Evolutionary conservation across 371 early-diverging fungal genomes (phyloP).

Genomic region (Mortierella sp.): DNA sequence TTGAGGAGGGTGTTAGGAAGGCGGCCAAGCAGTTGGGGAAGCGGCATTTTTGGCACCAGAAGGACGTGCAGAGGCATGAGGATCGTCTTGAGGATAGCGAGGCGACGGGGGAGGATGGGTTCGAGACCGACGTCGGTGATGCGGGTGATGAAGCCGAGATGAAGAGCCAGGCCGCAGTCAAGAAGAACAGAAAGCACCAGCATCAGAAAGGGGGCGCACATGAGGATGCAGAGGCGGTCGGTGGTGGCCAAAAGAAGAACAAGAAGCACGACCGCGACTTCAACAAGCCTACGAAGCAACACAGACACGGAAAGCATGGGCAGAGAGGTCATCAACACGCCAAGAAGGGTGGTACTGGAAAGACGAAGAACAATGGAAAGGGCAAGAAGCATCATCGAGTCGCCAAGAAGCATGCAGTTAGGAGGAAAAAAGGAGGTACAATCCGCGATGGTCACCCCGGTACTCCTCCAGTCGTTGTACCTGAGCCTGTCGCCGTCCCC

Average conservation of each 20-base stretch:
- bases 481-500: neutral
- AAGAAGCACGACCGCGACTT: conserved; percentile 3
- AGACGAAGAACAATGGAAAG: neutral
- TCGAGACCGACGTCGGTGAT: conserved; percentile 1
- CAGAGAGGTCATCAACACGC: neutral
- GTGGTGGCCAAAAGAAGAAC: conserved; percentile 15
- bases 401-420: neutral
- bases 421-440: neutral
- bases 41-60: neutral
- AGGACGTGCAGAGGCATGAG: neutral
- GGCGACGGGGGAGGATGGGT: neutral
- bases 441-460: neutral
- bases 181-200: neutral
- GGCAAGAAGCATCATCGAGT: neutral
- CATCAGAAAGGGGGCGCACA: neutral
- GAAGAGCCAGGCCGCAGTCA: neutral
- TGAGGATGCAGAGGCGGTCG: neutral
- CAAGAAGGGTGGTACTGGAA: neutral
- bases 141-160: neutral
- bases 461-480: neutral
- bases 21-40: neutral
- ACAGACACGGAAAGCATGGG: neutral
- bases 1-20: neutral
- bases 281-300: neutral
- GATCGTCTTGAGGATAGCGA: neutral